A percentile compares a stretch with the other conserved stretches of the same genome.
Conservation (phyloP, 192 early-diverging fungal species). For the Coemansia asiatica region DNA sequence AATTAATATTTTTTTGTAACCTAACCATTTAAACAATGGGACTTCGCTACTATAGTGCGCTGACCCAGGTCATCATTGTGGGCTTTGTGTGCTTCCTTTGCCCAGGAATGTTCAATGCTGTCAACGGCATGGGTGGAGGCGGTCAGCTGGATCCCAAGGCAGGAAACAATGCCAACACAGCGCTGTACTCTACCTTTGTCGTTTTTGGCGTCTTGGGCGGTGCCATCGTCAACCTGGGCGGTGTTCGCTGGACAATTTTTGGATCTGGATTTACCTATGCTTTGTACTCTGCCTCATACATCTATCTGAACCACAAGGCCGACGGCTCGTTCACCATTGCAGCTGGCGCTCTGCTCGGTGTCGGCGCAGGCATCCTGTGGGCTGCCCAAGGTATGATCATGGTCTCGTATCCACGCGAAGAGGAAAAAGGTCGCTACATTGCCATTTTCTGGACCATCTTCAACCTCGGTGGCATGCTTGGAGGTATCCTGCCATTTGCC, state of each 20-base stretch:
- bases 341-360: constrained; percentile 70
- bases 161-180: constrained; percentile 65
- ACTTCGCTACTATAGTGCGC: constrained; percentile 47
- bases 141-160: constrained; percentile 56
- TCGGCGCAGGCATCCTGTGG: constrained; percentile 71
- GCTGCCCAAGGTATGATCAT: constrained; percentile 71
- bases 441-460: constrained; percentile 81
- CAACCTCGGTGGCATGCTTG: constrained; percentile 72
- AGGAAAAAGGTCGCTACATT: constrained; percentile 71
- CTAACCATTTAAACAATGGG: constrained; percentile 32
- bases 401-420: constrained; percentile 74
- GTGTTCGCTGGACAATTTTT: constrained; percentile 61
- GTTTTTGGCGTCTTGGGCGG: constrained; percentile 69
- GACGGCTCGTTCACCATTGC: constrained; percentile 60
- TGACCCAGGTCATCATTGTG: constrained; percentile 62
- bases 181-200: constrained; percentile 68
- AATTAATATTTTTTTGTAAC: neutral
- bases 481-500: constrained; percentile 63
- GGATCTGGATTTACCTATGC: constrained; percentile 63
- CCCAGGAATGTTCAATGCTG: constrained; percentile 70
- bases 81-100: constrained; percentile 70
- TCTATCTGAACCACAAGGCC: constrained; percentile 57
- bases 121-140: constrained; percentile 59
- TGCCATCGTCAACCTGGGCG: constrained; percentile 69
- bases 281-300: constrained; percentile 66